Evolutionary conservation across 2,329 filamentous ascomycete genomes (phyloP).

Genomic region (Orbilia brochopaga): DNA sequence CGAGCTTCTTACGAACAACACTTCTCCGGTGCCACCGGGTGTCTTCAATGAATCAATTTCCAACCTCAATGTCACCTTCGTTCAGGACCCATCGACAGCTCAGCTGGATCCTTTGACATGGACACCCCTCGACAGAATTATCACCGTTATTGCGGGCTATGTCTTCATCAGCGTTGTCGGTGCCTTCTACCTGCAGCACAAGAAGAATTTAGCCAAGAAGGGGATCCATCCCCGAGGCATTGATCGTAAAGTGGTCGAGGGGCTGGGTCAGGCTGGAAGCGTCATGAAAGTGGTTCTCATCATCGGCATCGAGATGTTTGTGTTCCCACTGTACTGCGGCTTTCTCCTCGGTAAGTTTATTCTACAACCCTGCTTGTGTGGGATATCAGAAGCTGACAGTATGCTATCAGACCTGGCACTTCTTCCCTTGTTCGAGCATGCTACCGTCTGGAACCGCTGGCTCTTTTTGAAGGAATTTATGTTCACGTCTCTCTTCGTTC

Average conservation of each 20-base stretch:
- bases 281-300: constrained; percentile 98
- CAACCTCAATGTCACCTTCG: constrained; percentile 16
- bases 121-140: constrained; percentile 64
- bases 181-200: constrained; percentile 77
- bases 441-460: constrained; percentile 77
- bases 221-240: constrained; percentile 64
- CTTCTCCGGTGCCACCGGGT: neutral
- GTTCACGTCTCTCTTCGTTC: constrained; percentile 89
- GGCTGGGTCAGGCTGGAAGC: constrained; percentile 88
- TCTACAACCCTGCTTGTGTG: neutral
- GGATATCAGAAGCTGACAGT: constrained; percentile 12
- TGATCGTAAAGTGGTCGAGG: constrained; percentile 80
- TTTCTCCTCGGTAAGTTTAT: constrained; percentile 67
- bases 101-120: constrained; percentile 57
- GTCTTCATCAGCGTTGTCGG: constrained; percentile 74
- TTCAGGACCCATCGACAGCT: constrained; percentile 19
- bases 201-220: constrained; percentile 58
- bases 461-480: constrained; percentile 79
- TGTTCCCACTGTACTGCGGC: constrained; percentile 94
- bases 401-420: constrained; percentile 71
- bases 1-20: constrained; percentile 11
- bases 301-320: constrained; percentile 98
- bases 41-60: constrained; percentile 13
- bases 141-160: constrained; percentile 83
- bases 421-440: constrained; percentile 83